Percentiles rank a stretch among this genome's conserved stretches.
phyloP scores from a whole-genome alignment of 75 land plant species.

The Chamaecyparis obtusa region DNA sequence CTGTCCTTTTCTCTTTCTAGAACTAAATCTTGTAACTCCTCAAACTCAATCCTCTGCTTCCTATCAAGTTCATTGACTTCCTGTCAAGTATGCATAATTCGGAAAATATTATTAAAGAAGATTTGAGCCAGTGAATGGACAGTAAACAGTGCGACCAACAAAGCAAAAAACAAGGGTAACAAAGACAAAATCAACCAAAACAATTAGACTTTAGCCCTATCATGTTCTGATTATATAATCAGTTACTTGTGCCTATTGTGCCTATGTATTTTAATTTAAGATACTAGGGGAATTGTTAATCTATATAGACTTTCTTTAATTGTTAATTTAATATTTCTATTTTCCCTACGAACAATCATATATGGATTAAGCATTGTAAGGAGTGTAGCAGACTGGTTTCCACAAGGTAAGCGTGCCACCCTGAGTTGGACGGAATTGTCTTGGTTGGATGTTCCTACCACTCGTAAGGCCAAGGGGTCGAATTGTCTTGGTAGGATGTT shows the following conservation, averaged over 20 bases:
- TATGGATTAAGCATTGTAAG: no score
- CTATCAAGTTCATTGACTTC: background rate
- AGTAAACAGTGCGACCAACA: background rate
- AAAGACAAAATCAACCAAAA: background rate
- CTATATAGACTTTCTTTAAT: no score
- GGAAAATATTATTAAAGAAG: background rate
- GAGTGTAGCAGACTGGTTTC: no score
- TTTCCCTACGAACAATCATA: no score
- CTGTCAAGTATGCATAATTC: background rate
- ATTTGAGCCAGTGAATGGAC: background rate
- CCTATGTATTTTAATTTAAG: no score
- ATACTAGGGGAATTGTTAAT: no score
- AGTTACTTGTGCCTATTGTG: background rate
- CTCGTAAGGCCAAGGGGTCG: no score
- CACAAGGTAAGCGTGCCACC: no score
- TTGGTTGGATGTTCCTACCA: no score
- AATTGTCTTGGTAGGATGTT: no score
- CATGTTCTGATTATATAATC: background rate
- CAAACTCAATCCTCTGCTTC: constrained; percentile 2
- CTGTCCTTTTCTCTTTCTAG: constrained; percentile 2
- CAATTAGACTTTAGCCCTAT: background rate
- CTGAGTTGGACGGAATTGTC: no score
- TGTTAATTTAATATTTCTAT: no score
- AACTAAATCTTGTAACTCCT: constrained; percentile 2
- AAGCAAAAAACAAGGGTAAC: background rate